Evolutionary conservation across 2,329 filamentous ascomycete species (phyloP).

Genomic region (Arachnomyces sp.): DNA sequence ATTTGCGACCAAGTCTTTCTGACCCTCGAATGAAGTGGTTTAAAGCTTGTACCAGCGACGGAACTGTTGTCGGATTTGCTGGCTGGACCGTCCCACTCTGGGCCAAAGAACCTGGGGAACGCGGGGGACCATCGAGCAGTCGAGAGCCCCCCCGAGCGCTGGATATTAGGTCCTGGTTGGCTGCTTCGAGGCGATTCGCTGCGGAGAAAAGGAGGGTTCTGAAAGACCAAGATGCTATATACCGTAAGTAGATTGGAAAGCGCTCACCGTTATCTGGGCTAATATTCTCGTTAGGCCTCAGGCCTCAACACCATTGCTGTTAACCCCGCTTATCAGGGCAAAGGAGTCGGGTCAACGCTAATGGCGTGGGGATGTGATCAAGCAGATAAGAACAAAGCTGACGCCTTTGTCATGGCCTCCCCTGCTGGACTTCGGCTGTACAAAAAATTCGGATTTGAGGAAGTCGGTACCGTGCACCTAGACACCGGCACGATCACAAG

Average conservation of each 20-base stretch:
- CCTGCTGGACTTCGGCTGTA: conserved; percentile 6
- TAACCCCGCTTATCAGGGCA: conserved; percentile 6
- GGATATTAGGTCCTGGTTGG: conserved; percentile 4
- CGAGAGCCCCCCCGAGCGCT: neutral
- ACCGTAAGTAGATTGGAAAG: conserved; percentile 1
- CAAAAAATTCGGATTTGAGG: conserved; percentile 6
- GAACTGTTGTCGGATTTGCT: neutral
- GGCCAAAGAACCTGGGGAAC: neutral
- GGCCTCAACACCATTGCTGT: conserved; percentile 6
- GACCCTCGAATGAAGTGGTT: neutral
- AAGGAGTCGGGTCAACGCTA: conserved; percentile 6
- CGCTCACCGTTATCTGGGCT: neutral
- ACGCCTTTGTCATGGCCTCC: conserved; percentile 6
- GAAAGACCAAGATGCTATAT: conserved; percentile 4
- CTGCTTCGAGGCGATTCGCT: conserved; percentile 3
- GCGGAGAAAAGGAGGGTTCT: conserved; percentile 6
- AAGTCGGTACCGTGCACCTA: conserved; percentile 2
- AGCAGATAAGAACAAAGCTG: conserved; percentile 2
- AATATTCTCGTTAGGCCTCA: neutral
- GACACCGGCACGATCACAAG: conserved; percentile 3
- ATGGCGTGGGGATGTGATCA: conserved; percentile 1
- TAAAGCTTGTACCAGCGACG: neutral
- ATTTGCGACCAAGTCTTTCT: neutral
- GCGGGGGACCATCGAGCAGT: neutral
- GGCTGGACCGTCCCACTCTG: neutral